These are phyloP conservation scores for Ganoderma sinense DNA, from an alignment of 1,284 basidiomycete genomes.

Conservation along the genomic window DNA sequence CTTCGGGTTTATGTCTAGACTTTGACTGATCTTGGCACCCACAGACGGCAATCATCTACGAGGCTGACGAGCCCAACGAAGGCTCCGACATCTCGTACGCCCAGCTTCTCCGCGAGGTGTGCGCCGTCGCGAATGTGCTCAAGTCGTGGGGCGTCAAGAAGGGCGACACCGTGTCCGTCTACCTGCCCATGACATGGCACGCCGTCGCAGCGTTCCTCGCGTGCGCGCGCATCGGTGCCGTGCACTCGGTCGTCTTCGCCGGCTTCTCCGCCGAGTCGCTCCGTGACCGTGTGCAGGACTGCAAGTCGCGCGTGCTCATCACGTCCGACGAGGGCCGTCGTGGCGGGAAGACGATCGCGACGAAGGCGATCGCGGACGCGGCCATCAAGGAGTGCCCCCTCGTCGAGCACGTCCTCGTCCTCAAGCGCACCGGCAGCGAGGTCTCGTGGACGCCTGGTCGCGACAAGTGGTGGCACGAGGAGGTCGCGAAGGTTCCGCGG, in stretches of 20 bases:
- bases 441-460: constrained; percentile 88
- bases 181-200: constrained; percentile 92
- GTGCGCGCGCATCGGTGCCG: constrained; percentile 95
- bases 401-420: constrained; percentile 93
- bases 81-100: constrained; percentile 83
- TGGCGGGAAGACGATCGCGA: constrained; percentile 95
- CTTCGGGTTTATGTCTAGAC: background rate
- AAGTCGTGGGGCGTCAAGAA: constrained; percentile 92
- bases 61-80: constrained; percentile 93
- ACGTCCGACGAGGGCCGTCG: constrained; percentile 96
- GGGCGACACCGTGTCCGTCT: constrained; percentile 94
- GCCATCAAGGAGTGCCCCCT: constrained; percentile 87
- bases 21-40: background rate
- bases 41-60: constrained; percentile 95
- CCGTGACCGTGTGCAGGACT: constrained; percentile 93
- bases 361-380: constrained; percentile 95
- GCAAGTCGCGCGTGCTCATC: constrained; percentile 89
- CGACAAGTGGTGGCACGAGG: constrained; percentile 98
- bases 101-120: constrained; percentile 92
- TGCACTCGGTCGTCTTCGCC: constrained; percentile 99
- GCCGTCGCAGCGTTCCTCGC: constrained; percentile 96
- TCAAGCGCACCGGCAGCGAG: constrained; percentile 87
- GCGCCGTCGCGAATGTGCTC: constrained; percentile 91
- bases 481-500: constrained; percentile 82
- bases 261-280: constrained; percentile 98